Percentiles rank a stretch among this genome's conserved stretches.
These are phyloP conservation scores for Cenchrus fungigraminus DNA, from an alignment of 176 grass and related monocot genomes.

Conservation along the genomic window DNA sequence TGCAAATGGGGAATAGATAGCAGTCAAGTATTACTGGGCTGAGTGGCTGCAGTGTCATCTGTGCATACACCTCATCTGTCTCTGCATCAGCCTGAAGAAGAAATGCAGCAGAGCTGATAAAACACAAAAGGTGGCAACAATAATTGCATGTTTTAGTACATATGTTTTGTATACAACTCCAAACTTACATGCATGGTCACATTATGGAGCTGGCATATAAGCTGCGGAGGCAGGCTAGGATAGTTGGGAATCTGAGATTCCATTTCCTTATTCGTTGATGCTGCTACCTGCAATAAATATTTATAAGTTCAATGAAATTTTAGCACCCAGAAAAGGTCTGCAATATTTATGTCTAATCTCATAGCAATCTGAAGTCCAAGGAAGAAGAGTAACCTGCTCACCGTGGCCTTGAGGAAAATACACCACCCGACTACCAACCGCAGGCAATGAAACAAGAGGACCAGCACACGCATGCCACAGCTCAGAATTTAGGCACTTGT, in stretches of 20 bases:
- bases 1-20: slow-evolving; percentile 13
- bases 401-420: slow-evolving; percentile 93
- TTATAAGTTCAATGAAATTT: slow-evolving; percentile 8
- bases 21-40: slow-evolving; percentile 62
- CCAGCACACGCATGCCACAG: slow-evolving; percentile 89
- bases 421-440: slow-evolving; percentile 67
- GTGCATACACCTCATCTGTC: slow-evolving; percentile 92
- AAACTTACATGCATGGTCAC: slow-evolving; percentile 96
- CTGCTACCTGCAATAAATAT: slow-evolving; percentile 69
- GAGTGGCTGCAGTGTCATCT: slow-evolving; percentile 94
- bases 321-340: slow-evolving; percentile 10
- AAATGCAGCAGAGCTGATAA: slow-evolving; percentile 35
- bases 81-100: slow-evolving; percentile 86
- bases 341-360: slow-evolving; percentile 11
- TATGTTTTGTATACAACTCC: slow-evolving; percentile 9
- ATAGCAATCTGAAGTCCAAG: slow-evolving; percentile 9
- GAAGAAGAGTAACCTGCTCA: slow-evolving; percentile 70
- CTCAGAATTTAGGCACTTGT: slow-evolving; percentile 81
- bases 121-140: slow-evolving; percentile 2
- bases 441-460: slow-evolving; percentile 73
- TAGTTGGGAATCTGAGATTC: slow-evolving; percentile 92
- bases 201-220: slow-evolving; percentile 97
- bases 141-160: slow-evolving; percentile 20
- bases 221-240: slow-evolving; percentile 80
- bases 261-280: slow-evolving; percentile 95